Base-by-base conservation (phyloP, 2,329 filamentous ascomycete species). In the Colletotrichum paranaense region DNA sequence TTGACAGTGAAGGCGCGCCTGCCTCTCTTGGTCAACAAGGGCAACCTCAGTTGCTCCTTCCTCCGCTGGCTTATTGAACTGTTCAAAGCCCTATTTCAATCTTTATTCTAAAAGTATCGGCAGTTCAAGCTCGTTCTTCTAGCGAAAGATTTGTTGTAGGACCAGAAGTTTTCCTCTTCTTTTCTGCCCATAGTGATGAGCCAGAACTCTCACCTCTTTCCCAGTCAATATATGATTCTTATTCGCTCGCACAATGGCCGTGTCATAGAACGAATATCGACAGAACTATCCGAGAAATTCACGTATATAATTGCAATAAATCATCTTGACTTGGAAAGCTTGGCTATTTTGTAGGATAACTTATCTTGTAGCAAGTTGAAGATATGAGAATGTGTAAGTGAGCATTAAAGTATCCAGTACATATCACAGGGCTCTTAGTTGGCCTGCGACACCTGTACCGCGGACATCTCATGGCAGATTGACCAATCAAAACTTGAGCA, bases 401-500 rank as follows among this genome's bases (percentile, higher is more conserved):
- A 64, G 7, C 4, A 4, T 6, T 1, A 4, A 55, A n/a, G 49
- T 64, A 35, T 11, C 9, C 9, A 8, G 4, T 32, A 64, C 62
- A n/a, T 63, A 12, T 4, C 2, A 0, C 7, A 9, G 3, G 0
- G 5, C 32, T 3, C 3, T 5, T 1, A 14, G 14, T 1, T 28
- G 1, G 4, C 26, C 8, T 4, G 1, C 2, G 3, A 3, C 8
- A 4, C 4, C 14, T 7, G 62, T 56, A 56, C 16, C 3, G 0
- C 2, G 6, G 42, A 65, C 62, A 4, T 22, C 0, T 1, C 0
- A 0, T 16, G 7, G 7, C 16, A 19, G 38, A 24, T 14, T 22
- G 46, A 4, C 71, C 71, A 73, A 73, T 71, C 71, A 71, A 28
- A 28, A 49, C 42, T 35, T 19, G 46, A 12, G 2, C 16, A 28